Conservation (phyloP, 495 filamentous ascomycete species). For the Annulohypoxylon moriforme region DNA sequence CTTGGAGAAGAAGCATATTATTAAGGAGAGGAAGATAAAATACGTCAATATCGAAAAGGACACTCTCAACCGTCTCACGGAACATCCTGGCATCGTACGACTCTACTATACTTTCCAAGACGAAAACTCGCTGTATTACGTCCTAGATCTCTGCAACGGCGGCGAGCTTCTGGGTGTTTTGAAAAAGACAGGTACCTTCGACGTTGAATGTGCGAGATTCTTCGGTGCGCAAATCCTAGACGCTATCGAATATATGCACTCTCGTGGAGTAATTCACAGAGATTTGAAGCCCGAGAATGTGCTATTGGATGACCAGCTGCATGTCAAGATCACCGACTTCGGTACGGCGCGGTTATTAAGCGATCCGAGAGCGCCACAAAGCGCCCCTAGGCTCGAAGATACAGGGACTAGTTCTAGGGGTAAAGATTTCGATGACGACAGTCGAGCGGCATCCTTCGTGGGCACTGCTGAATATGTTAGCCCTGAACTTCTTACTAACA, state of each 20-base stretch:
- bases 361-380: conserved; percentile 65
- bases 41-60: conserved; percentile 99
- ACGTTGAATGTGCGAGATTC: conserved; percentile 94
- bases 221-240: conserved; percentile 97
- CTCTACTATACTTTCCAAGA: conserved; percentile 99
- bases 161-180: conserved; percentile 93
- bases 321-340: conserved; percentile 99
- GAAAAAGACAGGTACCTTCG: conserved; percentile 93
- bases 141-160: conserved; percentile 91
- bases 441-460: conserved; percentile 92
- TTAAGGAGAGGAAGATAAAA: conserved; percentile 99
- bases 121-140: conserved; percentile 94
- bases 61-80: conserved; percentile 93
- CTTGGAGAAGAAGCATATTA: conserved; percentile 97
- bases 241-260: conserved; percentile 98
- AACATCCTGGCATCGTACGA: conserved; percentile 96
- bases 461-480: conserved; percentile 99
- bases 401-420: conserved; percentile 51
- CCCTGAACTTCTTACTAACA: conserved; percentile 92
- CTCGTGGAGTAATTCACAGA: conserved; percentile 92
- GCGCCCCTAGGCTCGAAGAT: conserved; percentile 46
- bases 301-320: conserved; percentile 92
- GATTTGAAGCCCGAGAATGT: conserved; percentile 99
- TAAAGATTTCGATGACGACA: conserved; percentile 63
- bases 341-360: conserved; percentile 95